These are phyloP conservation scores for Daldinia sp. DNA, from an alignment of 2,329 filamentous ascomycete species.

Conservation along the genomic window DNA sequence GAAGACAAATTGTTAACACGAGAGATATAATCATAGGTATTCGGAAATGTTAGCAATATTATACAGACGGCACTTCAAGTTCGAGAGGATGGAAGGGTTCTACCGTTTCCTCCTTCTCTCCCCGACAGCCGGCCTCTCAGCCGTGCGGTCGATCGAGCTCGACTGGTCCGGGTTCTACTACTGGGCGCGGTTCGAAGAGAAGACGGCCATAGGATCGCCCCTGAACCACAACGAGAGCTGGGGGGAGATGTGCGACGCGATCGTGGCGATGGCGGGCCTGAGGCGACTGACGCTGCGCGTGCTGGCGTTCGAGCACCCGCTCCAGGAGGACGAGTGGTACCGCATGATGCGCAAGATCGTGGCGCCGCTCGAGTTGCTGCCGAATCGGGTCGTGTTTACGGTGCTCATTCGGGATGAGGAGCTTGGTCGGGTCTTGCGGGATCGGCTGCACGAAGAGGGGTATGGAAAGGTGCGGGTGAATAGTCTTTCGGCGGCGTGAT, in stretches of 20 bases:
- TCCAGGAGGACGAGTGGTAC: background rate
- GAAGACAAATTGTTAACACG: background rate
- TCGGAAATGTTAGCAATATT: background rate
- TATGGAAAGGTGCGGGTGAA: background rate
- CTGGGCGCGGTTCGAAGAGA: conserved; percentile 7
- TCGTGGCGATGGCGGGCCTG: conserved; percentile 11
- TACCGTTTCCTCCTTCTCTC: conserved; percentile 14
- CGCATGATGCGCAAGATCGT: background rate
- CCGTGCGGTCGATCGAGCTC: conserved; percentile 13
- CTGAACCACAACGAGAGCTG: conserved; percentile 15
- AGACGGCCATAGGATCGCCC: background rate
- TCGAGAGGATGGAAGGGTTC: conserved; percentile 16
- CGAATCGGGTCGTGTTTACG: background rate
- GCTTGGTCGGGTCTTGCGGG: background rate
- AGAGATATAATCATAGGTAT: background rate
- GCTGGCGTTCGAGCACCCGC: background rate
- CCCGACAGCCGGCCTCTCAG: background rate
- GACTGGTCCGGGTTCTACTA: conserved; percentile 7
- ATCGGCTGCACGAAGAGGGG: background rate
- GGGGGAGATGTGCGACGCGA: conserved; percentile 13
- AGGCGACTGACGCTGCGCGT: background rate
- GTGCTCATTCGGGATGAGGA: background rate
- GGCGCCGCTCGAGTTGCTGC: background rate
- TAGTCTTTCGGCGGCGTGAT: background rate
- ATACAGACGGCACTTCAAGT: conserved; percentile 20